A percentile compares a stretch with the other conserved stretches of the same genome.
These are phyloP conservation scores for Cryptococcus sp. DNA, from an alignment of 1,284 basidiomycete genomes.

Conservation along the genomic window DNA sequence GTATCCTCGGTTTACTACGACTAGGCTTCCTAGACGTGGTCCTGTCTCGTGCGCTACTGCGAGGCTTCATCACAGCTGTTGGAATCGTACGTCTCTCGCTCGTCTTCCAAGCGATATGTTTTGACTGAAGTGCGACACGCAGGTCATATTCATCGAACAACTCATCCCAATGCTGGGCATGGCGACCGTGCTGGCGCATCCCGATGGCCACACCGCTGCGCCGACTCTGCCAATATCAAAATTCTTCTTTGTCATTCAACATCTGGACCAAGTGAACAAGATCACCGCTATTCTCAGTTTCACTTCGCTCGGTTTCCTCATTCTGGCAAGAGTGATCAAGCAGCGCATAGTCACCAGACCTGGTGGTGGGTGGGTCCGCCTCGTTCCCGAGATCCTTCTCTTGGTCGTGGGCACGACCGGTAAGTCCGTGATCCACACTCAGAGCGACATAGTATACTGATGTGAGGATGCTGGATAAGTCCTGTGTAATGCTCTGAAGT, in stretches of 20 bases:
- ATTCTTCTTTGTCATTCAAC: constrained; percentile 69
- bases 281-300: constrained; percentile 74
- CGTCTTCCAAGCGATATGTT: constrained; percentile 2
- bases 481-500: constrained; percentile 68
- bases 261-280: constrained; percentile 65
- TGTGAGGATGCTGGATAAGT: constrained; percentile 56
- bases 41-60: constrained; percentile 76
- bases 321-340: constrained; percentile 60
- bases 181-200: constrained; percentile 62
- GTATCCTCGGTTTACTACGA: constrained; percentile 80
- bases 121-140: neutral
- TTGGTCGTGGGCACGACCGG: constrained; percentile 76
- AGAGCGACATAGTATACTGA: neutral
- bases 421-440: constrained; percentile 53
- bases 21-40: constrained; percentile 94
- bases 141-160: constrained; percentile 67
- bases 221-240: constrained; percentile 66
- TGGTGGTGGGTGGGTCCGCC: constrained; percentile 66
- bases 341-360: constrained; percentile 55
- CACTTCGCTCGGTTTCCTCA: constrained; percentile 63
- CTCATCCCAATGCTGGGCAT: constrained; percentile 65
- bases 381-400: constrained; percentile 79
- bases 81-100: constrained; percentile 48
- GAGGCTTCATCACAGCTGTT: constrained; percentile 69
- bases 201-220: constrained; percentile 59